Evolutionary conservation across 257 asterid species (phyloP), one percentile per base, ranked within the genome.

Genomic region (Leonotis leonurus): DNA sequence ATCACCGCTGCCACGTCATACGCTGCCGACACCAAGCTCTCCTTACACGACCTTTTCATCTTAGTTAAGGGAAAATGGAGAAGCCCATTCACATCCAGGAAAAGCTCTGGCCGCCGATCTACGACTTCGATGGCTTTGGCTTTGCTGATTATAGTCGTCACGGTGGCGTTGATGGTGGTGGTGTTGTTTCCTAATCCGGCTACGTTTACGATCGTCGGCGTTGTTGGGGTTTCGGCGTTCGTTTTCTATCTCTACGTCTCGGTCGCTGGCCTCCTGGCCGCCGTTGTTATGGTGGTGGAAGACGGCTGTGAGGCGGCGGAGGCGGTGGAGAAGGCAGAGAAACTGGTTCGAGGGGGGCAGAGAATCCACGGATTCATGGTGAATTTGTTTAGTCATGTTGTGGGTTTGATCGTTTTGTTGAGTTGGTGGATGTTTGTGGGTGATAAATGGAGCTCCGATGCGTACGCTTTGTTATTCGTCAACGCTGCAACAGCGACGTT

Each of bases 251-350:
- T 76, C 4, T 68, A 83, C 56, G 24, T 61, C 1, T 43, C 73
- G 1, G 67, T 69, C 0, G 24, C 32, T 6, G 49, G 49, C 77
- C n/a, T 14, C 3, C 5, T 81, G 73, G 71, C 79, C 2, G 1
- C 62, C 13, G 75, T 84, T 1, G 70, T 73, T 14, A 64, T 78
- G 5, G 69, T 74, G 12, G 27, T 80, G 3, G 94, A 82, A 45
- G 88, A 82, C 5, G 16, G 60, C 6, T 65, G 35, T 54, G 70
- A 50, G 56, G 87, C 84, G 17, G 26, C 40, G 22, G 65, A 69
- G 40, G 90, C 86, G 11, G 5, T 65, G 25, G 82, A 74, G 32
- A 84, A 60, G 50, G 93, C 80, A 0, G 71, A 67, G 25, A 16
- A 53, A 16, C 57, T 84, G 0, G 64, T 80, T 8, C n/a, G n/a